phyloP scores from a whole-genome alignment of 495 filamentous ascomycete species.

The Podospora pseudocomata region DNA sequence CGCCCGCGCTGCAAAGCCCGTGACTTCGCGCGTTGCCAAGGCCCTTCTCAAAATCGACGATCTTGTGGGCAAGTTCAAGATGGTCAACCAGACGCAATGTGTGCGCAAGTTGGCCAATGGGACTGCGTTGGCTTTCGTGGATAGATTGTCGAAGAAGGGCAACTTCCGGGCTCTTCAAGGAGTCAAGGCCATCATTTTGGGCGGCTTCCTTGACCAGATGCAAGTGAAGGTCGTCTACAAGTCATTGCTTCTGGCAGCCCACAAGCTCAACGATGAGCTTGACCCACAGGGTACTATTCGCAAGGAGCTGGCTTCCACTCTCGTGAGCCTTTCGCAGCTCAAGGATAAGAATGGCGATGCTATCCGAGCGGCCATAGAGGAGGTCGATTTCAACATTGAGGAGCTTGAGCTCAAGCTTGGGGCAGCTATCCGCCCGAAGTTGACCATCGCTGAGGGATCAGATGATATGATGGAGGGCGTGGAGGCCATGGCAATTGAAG shows the following conservation, averaged over 20 bases:
- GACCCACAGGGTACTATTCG: constrained; percentile 51
- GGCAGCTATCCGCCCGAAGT: constrained; percentile 54
- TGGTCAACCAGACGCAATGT: constrained; percentile 60
- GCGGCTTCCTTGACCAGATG: constrained; percentile 56
- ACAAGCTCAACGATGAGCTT: constrained; percentile 46
- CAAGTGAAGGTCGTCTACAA: constrained; percentile 60
- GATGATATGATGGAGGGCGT: constrained; percentile 56
- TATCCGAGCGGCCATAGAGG: constrained; percentile 56
- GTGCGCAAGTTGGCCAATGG: constrained; percentile 73
- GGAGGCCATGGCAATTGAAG: constrained; percentile 25
- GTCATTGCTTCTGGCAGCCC: constrained; percentile 56
- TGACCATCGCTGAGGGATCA: constrained; percentile 30
- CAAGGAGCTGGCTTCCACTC: constrained; percentile 57
- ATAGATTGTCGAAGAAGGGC: constrained; percentile 59
- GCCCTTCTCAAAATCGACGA: constrained; percentile 62
- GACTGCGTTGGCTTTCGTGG: constrained; percentile 62
- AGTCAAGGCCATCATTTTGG: constrained; percentile 58
- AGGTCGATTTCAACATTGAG: constrained; percentile 61
- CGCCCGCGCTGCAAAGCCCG: constrained; percentile 60
- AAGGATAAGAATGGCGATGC: constrained; percentile 51
- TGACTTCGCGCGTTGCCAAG: constrained; percentile 66
- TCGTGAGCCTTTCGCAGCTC: constrained; percentile 59
- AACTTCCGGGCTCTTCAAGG: constrained; percentile 53
- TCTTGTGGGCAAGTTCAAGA: constrained; percentile 53
- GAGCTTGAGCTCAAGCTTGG: constrained; percentile 68